phyloP scores from a whole-genome alignment of 2,329 filamentous ascomycete species.

The Didymella arachidicola region DNA sequence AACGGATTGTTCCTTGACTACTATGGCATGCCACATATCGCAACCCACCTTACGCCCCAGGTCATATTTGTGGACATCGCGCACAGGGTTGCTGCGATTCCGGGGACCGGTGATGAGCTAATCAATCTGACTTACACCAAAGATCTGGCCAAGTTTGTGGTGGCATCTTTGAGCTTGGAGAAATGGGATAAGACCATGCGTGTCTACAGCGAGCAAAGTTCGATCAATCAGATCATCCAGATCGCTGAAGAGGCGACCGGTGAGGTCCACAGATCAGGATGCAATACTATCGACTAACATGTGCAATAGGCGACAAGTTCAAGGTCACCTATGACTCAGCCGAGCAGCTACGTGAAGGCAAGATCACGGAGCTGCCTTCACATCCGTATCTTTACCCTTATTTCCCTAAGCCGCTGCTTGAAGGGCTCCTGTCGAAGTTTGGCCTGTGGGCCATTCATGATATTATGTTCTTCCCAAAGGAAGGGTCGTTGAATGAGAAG shows the following conservation, averaged over 20 bases:
- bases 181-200: conserved; percentile 47
- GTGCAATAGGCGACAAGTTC: conserved; percentile 39
- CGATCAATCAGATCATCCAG: conserved; percentile 55
- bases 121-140: conserved; percentile 30
- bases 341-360: conserved; percentile 22
- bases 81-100: conserved; percentile 27
- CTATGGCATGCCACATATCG: conserved; percentile 37
- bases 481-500: conserved; percentile 26
- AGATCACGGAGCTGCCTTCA: conserved; percentile 30
- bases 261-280: not conserved
- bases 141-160: conserved; percentile 29
- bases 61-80: conserved; percentile 27
- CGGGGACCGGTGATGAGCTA: conserved; percentile 26
- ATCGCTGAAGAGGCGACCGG: conserved; percentile 52
- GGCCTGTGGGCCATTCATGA: conserved; percentile 23
- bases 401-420: conserved; percentile 28
- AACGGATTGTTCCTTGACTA: conserved; percentile 45
- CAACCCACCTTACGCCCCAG: conserved; percentile 27
- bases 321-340: conserved; percentile 25
- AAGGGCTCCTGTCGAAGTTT: conserved; percentile 23
- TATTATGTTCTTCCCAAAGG: conserved; percentile 10
- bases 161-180: conserved; percentile 17
- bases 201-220: conserved; percentile 52
- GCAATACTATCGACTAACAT: not conserved
- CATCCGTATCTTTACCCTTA: conserved; percentile 22